Conservation (phyloP, 73 alveolate genomes). For the Paramecium biaurelia region DNA sequence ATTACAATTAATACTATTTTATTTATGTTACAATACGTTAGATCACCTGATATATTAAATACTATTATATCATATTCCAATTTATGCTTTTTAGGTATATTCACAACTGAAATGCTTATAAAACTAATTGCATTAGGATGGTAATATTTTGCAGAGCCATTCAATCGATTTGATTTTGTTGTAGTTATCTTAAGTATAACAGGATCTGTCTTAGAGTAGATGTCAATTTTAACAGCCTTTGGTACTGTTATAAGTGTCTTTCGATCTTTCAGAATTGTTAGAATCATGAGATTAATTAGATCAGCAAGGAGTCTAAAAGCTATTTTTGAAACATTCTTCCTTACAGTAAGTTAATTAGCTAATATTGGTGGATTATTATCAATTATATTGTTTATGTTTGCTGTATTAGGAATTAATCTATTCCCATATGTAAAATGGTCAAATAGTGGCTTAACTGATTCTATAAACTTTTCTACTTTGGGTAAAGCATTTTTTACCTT, state of each 20-base stretch:
- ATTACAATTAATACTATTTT: background rate
- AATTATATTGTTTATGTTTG: constrained; percentile 62
- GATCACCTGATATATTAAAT: background rate
- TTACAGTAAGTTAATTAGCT: constrained; percentile 67
- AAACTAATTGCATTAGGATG: constrained; percentile 62
- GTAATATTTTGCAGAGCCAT: constrained; percentile 61
- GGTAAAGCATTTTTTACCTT: constrained; percentile 30
- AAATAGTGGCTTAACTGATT: background rate
- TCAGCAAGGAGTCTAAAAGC: constrained; percentile 56
- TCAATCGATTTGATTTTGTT: constrained; percentile 74
- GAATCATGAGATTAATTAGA: constrained; percentile 67
- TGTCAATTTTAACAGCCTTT: background rate
- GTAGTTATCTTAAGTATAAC: constrained; percentile 70
- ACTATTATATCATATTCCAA: background rate
- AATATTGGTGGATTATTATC: constrained; percentile 69
- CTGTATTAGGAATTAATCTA: constrained; percentile 51
- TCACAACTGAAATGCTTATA: constrained; percentile 64
- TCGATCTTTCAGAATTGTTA: constrained; percentile 60
- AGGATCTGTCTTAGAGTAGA: constrained; percentile 54
- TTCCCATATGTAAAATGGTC: constrained; percentile 41
- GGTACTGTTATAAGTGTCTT: constrained; percentile 51
- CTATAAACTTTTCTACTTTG: background rate
- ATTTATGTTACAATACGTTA: background rate
- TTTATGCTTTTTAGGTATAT: constrained; percentile 61
- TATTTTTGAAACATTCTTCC: constrained; percentile 68